Base-by-base conservation (phyloP, 139 green algal species). In the Chlorella sp. region DNA sequence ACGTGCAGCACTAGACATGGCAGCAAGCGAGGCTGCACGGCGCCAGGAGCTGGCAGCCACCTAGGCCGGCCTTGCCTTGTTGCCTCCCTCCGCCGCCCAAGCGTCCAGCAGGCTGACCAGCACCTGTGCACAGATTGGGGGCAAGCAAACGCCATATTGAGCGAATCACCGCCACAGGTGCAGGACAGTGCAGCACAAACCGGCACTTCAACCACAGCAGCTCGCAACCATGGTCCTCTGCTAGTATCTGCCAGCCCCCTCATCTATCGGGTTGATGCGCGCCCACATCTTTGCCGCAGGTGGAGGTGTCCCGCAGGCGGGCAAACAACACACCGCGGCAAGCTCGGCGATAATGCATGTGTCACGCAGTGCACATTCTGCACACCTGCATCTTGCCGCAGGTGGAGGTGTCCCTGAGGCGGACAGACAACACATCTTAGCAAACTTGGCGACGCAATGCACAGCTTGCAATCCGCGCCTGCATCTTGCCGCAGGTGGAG, bases 281-380 rank as follows among this genome's bases (percentile, higher is more conserved):
- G 62, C 77, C 78, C 75, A 30, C 83, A 95, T 81, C 87, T 96
- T n/a, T 96, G 75, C 93, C 93, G 86, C 92, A 95, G 75, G 89
- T 81, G 22, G 26, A 34, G 9, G 81, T 79, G 76, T 88, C 76
- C 54, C 58, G 80, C 26, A 90, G 40, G 8, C 51, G 68, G 77
- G 87, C 65, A n/a, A 93, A 95, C 69, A n/a, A n/a, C n/a, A n/a
- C n/a, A n/a, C n/a, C n/a, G n/a, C n/a, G n/a, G n/a, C n/a, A n/a
- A n/a, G n/a, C n/a, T n/a, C n/a, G n/a, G n/a, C n/a, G n/a, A n/a
- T n/a, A n/a, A n/a, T n/a, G n/a, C n/a, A n/a, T n/a, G n/a, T n/a
- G n/a, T n/a, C n/a, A n/a, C n/a, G n/a, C n/a, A n/a, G n/a, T 41
- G 83, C 9, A 1, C 73, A 41, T 22, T 32, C 26, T 36, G 40